Evolutionary conservation across 2,329 filamentous ascomycete genomes (phyloP), one percentile per base, ranked within the genome.

Genomic region (Curvularia eragrostidis): DNA sequence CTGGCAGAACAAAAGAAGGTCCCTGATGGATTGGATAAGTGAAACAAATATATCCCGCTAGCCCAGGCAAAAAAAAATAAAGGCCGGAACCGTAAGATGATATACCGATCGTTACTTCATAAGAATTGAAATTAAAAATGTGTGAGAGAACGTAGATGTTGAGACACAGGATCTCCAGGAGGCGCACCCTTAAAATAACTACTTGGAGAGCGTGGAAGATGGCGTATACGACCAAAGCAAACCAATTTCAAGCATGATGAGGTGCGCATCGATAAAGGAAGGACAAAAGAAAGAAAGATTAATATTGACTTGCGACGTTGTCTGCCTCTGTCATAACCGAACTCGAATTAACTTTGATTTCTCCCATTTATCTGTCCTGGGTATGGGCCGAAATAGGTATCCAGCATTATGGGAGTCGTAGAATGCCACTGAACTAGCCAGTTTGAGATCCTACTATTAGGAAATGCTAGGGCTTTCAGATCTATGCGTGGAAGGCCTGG

Each of bases 81-180:
- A 61, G 61, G 36, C 58, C 52, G 62, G 58, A 52, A 36, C 58
- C 61, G 60, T 58, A 67, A 62, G 52, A 59, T 70, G 67, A 68
- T 71, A 70, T 72, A 68, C 69, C 65, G 60, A 69, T 73, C 70
- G 59, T 74, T 63, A 71, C 69, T 71, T 74, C 70, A 68, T 73
- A 57, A 72, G 62, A 65, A 54, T 53, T 13, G 39, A 70, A 66
- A 30, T 47, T 47, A 47, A 56, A 36, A 5, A 19, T 61, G 56
- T 66, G 53, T 59, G 43, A 43, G 41, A 26, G 41, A 43, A 43
- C 23, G 23, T 43, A 43, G 41, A 3, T 47, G 43, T 15, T 39
- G 34, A 21, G 54, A 43, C 52, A 34, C 52, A 56, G 3, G 3
- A 58, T 46, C n/a, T 3, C 42, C 15, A 46, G 23, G n/a, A 13